phyloP scores from a whole-genome alignment of 345 rosid species.

The Linum usitatissimum region DNA sequence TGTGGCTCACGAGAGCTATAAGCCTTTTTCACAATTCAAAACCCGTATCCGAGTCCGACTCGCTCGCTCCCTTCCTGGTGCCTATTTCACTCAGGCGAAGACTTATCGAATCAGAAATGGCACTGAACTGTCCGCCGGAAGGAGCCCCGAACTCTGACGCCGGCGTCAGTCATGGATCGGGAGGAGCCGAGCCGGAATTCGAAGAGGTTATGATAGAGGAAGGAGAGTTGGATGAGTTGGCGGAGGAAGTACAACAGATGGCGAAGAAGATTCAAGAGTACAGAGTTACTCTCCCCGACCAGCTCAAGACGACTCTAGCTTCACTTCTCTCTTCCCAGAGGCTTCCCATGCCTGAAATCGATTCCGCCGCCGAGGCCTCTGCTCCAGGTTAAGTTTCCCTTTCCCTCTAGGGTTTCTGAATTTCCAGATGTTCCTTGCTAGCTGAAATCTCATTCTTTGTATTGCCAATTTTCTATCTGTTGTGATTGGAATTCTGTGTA shows the following conservation, averaged over 20 bases:
- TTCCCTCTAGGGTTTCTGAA: slow-evolving; percentile 19
- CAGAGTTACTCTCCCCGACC: slow-evolving; percentile 55
- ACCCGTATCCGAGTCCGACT: slow-evolving; percentile 17
- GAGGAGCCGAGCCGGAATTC: slow-evolving; percentile 5
- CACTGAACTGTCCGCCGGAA: slow-evolving; percentile 2
- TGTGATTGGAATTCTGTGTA: neutral
- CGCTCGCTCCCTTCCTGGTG: neutral
- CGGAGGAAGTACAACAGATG: slow-evolving; percentile 48
- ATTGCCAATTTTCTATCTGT: neutral
- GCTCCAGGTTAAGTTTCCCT: slow-evolving; percentile 23
- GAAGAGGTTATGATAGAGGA: slow-evolving; percentile 6
- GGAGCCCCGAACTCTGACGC: neutral
- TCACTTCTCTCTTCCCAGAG: slow-evolving; percentile 38
- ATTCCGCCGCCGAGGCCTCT: slow-evolving; percentile 20
- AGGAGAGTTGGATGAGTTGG: slow-evolving; percentile 34
- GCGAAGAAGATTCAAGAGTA: slow-evolving; percentile 49
- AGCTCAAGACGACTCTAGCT: slow-evolving; percentile 38
- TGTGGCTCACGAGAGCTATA: neutral
- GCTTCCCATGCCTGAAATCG: slow-evolving; percentile 20
- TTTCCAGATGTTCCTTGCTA: neutral
- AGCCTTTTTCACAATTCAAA: slow-evolving; percentile 9
- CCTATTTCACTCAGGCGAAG: neutral
- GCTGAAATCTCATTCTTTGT: neutral
- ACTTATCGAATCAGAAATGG: slow-evolving; percentile 20
- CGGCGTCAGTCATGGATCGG: slow-evolving; percentile 1